These are phyloP conservation scores for Alternaria rosae DNA, from an alignment of 2,329 filamentous ascomycete genomes.

Conservation along the genomic window DNA sequence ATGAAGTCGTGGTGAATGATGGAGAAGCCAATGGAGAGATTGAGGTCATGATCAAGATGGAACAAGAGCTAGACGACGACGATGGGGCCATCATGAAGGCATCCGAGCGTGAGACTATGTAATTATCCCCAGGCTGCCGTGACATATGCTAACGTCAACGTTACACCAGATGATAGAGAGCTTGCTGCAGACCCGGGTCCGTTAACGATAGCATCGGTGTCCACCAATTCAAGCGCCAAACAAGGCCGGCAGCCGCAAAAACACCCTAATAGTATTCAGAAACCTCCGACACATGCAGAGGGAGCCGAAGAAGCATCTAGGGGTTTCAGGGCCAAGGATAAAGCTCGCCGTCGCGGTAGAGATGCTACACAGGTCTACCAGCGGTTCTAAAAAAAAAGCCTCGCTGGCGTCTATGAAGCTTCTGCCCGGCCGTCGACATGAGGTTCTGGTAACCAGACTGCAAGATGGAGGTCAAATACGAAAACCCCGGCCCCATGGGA, in stretches of 20 bases:
- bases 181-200: not conserved
- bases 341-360: not conserved
- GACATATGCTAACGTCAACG: fast-evolving
- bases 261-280: too few species aligned
- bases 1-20: not conserved
- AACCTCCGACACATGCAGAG: too few species aligned
- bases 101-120: not conserved
- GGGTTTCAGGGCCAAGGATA: too few species aligned
- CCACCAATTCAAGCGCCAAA: fast-evolving
- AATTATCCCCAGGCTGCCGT: not conserved
- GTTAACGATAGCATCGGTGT: not conserved
- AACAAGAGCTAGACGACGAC: not conserved
- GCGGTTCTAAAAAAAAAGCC: not conserved
- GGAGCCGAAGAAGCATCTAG: not conserved
- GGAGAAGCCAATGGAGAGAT: not conserved
- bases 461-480: not conserved
- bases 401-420: not conserved
- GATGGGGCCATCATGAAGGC: fast-evolving
- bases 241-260: too few species aligned
- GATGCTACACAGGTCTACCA: not conserved
- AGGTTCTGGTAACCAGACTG: not conserved
- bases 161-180: not conserved
- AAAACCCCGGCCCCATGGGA: too few species aligned
- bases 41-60: not conserved
- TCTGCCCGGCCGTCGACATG: not conserved